These are phyloP conservation scores for Fusarium circinatum DNA, from an alignment of 2,329 filamentous ascomycete genomes.

Conservation along the genomic window DNA sequence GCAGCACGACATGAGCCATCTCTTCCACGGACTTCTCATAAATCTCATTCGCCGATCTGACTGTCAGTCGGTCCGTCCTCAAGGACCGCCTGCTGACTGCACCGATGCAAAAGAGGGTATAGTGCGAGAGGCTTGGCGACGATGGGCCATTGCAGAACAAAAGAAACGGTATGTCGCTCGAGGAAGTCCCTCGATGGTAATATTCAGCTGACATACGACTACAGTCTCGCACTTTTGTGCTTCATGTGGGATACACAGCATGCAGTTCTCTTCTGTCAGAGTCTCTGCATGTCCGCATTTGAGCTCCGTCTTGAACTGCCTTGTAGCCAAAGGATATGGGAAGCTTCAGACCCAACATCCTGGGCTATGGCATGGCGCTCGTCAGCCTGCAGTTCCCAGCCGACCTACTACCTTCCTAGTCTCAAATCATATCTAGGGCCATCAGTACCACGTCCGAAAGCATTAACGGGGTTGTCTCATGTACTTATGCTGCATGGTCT, in stretches of 20 bases:
- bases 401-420: not conserved
- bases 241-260: constrained; percentile 76
- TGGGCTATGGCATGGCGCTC: constrained; percentile 53
- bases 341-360: constrained; percentile 62
- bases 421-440: constrained; percentile 1
- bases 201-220: not conserved
- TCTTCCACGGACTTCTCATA: constrained; percentile 57
- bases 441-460: not conserved
- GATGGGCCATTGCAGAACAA: constrained; percentile 5
- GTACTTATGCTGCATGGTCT: constrained; percentile 68
- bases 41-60: constrained; percentile 52
- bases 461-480: constrained; percentile 56
- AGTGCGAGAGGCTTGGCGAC: not conserved
- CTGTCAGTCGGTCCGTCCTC: constrained; percentile 34
- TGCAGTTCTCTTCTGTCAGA: constrained; percentile 72
- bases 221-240: constrained; percentile 62
- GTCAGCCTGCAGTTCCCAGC: not conserved
- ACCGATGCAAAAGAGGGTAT: not conserved
- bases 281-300: constrained; percentile 73
- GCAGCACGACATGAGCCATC: constrained; percentile 71
- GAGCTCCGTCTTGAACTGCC: constrained; percentile 68
- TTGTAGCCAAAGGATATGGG: constrained; percentile 65
- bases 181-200: accelerated
- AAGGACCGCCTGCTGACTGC: not conserved
- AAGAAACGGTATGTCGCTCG: not conserved